These are phyloP conservation scores for Trifolium subterraneum DNA, from an alignment of 306 rosid species.

Conservation along the genomic window DNA sequence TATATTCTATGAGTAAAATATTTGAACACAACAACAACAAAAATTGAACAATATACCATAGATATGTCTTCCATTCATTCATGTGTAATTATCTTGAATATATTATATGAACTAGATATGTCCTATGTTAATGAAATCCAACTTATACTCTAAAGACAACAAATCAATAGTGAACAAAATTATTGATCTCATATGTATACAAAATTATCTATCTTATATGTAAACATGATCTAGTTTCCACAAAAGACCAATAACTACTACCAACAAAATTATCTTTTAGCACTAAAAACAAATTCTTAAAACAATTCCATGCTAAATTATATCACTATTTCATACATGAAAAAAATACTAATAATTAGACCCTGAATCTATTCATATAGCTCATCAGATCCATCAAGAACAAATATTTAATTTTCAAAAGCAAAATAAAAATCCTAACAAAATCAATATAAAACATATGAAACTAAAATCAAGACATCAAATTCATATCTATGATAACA, in stretches of 20 bases:
- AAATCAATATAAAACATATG: background rate
- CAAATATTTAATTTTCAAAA: background rate
- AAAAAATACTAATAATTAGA: background rate
- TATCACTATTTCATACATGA: background rate
- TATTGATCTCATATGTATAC: conserved; percentile 21
- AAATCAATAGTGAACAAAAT: conserved; percentile 25
- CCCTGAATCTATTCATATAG: background rate
- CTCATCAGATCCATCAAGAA: conserved; percentile 42
- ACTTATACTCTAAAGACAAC: conserved; percentile 16
- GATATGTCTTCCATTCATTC: no score
- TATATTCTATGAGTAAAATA: background rate
- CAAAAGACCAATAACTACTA: background rate
- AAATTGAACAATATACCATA: conserved; percentile 1
- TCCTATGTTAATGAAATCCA: conserved; percentile 10
- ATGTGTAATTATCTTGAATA: no score
- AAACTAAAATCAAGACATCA: conserved; percentile 1
- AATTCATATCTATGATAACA: background rate
- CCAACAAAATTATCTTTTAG: background rate
- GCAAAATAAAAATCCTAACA: background rate
- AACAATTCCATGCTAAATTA: conserved; percentile 5
- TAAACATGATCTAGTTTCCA: conserved; percentile 18
- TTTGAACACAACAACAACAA: background rate
- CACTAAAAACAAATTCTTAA: background rate
- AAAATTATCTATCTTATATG: conserved; percentile 27
- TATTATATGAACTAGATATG: conserved; percentile 18